These are phyloP conservation scores for Dendrobium huoshanense DNA, from an alignment of 106 monocot genomes.

Conservation along the genomic window DNA sequence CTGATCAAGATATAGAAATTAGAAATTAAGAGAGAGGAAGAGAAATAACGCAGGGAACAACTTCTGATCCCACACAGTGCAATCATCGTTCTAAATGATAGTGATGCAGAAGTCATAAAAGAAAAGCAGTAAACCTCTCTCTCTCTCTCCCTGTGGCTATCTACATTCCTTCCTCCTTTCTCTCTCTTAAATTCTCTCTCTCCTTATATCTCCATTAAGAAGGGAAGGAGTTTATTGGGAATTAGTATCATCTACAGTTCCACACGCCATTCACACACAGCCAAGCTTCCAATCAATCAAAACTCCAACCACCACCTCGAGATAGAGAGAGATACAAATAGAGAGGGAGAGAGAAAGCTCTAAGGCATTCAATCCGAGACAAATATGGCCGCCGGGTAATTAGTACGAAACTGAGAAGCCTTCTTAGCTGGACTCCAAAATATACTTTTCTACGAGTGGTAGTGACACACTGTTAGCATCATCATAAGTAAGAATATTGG, in stretches of 20 bases:
- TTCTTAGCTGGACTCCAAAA: background rate
- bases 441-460: background rate
- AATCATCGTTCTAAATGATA: conserved; percentile 6
- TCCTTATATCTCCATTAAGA: background rate
- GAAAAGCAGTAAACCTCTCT: background rate
- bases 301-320: conserved; percentile 3
- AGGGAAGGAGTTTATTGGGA: background rate
- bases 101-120: conserved; percentile 2
- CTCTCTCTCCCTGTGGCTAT: background rate
- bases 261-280: conserved; percentile 6
- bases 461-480: too few species aligned
- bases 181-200: background rate
- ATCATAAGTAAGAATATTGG: too few species aligned
- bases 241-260: conserved; percentile 1
- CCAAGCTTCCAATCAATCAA: conserved; percentile 7
- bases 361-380: background rate
- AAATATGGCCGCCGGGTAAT: conserved; percentile 1
- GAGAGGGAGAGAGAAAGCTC: background rate
- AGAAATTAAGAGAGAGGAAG: background rate
- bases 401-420: background rate
- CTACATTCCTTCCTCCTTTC: background rate
- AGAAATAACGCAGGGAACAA: conserved; percentile 1
- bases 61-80: conserved; percentile 2
- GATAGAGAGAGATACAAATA: background rate
- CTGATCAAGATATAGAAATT: background rate